Conservation (phyloP, 2,329 filamentous ascomycete species). For the Aaosphaeria pasadenensis region DNA sequence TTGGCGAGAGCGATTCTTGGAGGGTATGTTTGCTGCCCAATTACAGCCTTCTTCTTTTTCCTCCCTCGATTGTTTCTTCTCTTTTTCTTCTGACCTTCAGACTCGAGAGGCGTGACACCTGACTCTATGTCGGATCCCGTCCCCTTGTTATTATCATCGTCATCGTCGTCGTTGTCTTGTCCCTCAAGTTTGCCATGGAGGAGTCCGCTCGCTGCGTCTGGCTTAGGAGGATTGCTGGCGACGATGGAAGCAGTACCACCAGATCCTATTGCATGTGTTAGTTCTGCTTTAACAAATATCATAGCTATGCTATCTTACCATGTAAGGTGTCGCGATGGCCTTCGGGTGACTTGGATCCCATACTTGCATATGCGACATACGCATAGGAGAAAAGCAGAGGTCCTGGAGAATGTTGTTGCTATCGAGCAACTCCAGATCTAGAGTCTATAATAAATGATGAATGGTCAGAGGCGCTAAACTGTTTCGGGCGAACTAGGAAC, state of each 20-base stretch:
- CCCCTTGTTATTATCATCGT: conserved; percentile 45
- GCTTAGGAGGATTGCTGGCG: conserved; percentile 30
- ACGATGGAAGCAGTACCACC: conserved; percentile 2
- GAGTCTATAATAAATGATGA: too few relatives aligned
- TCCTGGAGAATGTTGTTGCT: too few relatives aligned
- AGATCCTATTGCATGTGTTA: too few relatives aligned
- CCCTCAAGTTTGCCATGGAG: conserved; percentile 38
- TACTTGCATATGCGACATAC: too few relatives aligned
- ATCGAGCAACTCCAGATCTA: too few relatives aligned
- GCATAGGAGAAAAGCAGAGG: too few relatives aligned
- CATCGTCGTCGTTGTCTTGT: conserved; percentile 47
- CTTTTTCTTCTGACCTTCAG: conserved; percentile 55
- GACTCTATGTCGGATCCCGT: conserved; percentile 23
- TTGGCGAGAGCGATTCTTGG: conserved; percentile 69
- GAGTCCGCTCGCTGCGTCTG: conserved; percentile 34
- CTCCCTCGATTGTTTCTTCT: conserved; percentile 66
- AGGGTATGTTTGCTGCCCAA: conserved; percentile 64
- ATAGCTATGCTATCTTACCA: too few relatives aligned
- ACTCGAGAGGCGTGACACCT: conserved; percentile 10
- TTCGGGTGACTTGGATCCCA: too few relatives aligned
- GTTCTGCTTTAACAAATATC: too few relatives aligned
- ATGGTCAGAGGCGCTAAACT: too few relatives aligned
- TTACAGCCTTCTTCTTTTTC: conserved; percentile 61
- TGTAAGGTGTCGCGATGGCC: too few relatives aligned
- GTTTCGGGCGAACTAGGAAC: too few relatives aligned